These are phyloP conservation scores for Aureobasidium sp. DNA, from an alignment of 2,329 filamentous ascomycete genomes.

Conservation along the genomic window DNA sequence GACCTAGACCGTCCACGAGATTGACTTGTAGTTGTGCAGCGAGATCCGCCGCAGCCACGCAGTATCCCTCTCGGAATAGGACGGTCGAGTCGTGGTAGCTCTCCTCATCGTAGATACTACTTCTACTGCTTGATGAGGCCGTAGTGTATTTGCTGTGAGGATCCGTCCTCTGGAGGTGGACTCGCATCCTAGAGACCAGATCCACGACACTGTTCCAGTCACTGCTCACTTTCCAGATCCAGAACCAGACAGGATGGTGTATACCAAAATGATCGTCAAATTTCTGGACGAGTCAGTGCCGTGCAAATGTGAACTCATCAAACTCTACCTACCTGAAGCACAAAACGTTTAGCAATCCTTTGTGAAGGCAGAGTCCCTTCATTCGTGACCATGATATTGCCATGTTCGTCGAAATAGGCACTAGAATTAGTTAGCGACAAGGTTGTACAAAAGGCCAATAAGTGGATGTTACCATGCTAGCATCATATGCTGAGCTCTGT, in stretches of 20 bases:
- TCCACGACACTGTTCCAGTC: conserved; percentile 65
- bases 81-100: conserved; percentile 62
- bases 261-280: conserved; percentile 68
- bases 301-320: background rate
- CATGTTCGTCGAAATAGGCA: conserved; percentile 59
- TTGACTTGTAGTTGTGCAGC: conserved; percentile 59
- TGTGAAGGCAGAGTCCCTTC: conserved; percentile 62
- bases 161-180: conserved; percentile 50
- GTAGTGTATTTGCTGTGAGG: conserved; percentile 24
- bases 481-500: conserved; percentile 45
- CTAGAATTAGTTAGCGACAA: background rate
- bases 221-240: conserved; percentile 74
- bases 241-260: conserved; percentile 72
- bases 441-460: background rate
- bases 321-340: conserved; percentile 47
- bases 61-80: conserved; percentile 77
- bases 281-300: conserved; percentile 31
- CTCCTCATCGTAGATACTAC: conserved; percentile 41
- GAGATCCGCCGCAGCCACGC: conserved; percentile 66
- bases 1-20: conserved; percentile 46
- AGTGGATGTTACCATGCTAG: conserved; percentile 34
- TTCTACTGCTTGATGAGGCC: conserved; percentile 21
- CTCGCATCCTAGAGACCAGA: conserved; percentile 63
- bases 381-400: conserved; percentile 59
- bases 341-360: conserved; percentile 71